These are phyloP conservation scores for Poronia punctata DNA, from an alignment of 495 filamentous ascomycete genomes.

Conservation along the genomic window DNA sequence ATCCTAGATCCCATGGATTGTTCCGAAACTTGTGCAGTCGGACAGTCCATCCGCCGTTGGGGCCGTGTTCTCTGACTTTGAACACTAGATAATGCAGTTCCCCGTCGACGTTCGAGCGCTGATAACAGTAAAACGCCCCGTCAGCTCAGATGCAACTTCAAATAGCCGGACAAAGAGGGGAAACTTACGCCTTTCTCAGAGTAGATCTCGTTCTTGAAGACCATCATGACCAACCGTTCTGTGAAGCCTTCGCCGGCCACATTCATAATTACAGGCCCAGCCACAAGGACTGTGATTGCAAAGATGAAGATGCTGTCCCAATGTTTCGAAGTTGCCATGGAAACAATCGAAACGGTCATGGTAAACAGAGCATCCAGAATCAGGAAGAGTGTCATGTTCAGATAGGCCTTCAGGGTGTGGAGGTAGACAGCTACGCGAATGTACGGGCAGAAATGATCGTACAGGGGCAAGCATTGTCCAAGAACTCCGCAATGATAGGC, in stretches of 20 bases:
- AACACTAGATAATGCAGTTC: neutral
- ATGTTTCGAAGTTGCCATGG: neutral
- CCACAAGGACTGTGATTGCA: constrained; percentile 2
- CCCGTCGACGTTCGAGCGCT: neutral
- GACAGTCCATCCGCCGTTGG: neutral
- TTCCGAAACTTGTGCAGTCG: neutral
- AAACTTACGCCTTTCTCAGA: neutral
- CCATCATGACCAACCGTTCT: neutral
- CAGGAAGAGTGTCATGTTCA: constrained; percentile 7
- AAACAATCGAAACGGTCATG: neutral
- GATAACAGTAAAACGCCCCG: too few species aligned
- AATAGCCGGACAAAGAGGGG: neutral
- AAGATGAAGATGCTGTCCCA: neutral
- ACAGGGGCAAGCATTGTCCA: constrained; percentile 4
- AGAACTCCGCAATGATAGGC: constrained; percentile 5
- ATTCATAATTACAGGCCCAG: neutral
- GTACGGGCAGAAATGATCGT: constrained; percentile 8
- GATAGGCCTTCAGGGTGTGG: constrained; percentile 11
- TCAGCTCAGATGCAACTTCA: neutral
- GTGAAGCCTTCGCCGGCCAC: neutral
- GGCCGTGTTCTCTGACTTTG: neutral
- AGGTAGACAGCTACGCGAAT: constrained; percentile 9
- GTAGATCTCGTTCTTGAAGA: neutral
- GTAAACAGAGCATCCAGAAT: constrained; percentile 8
- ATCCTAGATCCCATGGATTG: constrained; percentile 3